Conservation (phyloP, 2,329 filamentous ascomycete genomes). For the Alternaria consortialis region DNA sequence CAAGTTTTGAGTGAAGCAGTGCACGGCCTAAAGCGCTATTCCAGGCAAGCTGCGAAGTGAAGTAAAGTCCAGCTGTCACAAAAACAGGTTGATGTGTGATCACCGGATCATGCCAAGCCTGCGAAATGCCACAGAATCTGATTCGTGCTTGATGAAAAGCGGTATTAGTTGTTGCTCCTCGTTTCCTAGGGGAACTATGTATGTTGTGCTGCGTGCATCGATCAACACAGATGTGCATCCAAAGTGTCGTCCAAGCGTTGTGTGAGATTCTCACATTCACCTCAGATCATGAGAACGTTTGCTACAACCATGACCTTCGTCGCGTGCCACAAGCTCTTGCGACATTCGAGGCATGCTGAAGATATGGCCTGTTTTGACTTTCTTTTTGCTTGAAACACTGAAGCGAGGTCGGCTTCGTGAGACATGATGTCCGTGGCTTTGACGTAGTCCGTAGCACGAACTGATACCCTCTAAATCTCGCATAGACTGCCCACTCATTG, state of each 20-base stretch:
- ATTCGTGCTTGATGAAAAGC: neutral
- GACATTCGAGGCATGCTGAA: neutral
- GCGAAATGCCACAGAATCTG: neutral
- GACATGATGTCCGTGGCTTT: neutral
- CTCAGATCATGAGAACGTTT: neutral
- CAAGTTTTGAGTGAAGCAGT: neutral
- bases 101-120: neutral
- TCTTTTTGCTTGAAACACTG: neutral
- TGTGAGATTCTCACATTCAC: neutral
- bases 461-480: neutral
- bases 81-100: neutral
- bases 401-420: neutral
- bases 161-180: neutral
- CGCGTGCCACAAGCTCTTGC: neutral
- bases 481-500: neutral
- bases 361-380: neutral
- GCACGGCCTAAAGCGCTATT: neutral
- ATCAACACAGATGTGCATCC: neutral
- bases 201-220: neutral
- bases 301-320: neutral
- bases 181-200: neutral
- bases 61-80: neutral
- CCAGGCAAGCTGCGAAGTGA: neutral
- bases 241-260: neutral
- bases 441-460: neutral